phyloP scores from a whole-genome alignment of 345 rosid genomes.

The Salix caprea region DNA sequence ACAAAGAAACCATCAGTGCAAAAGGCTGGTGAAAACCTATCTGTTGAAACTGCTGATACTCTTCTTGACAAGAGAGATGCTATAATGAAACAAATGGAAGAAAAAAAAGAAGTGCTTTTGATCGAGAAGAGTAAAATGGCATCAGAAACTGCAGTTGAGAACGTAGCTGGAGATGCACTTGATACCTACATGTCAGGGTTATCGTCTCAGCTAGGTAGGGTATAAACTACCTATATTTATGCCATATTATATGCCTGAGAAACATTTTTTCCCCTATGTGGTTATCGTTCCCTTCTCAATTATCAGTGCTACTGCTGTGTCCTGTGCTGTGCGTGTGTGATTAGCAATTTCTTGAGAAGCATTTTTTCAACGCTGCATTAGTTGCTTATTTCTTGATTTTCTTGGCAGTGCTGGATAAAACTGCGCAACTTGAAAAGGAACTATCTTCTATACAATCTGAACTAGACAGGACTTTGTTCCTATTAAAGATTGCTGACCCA shows the following conservation, averaged over 20 bases:
- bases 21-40: constrained; percentile 51
- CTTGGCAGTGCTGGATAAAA: constrained; percentile 63
- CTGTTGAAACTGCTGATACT: constrained; percentile 83
- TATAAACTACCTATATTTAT: too few species aligned
- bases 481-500: constrained; percentile 90
- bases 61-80: constrained; percentile 84
- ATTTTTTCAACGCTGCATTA: not conserved
- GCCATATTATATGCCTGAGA: too few species aligned
- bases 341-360: not conserved
- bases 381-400: constrained; percentile 10
- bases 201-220: constrained; percentile 73
- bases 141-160: constrained; percentile 38
- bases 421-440: constrained; percentile 59
- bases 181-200: constrained; percentile 92
- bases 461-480: constrained; percentile 59
- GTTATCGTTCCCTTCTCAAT: too few species aligned
- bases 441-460: constrained; percentile 63
- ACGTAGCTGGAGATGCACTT: constrained; percentile 72
- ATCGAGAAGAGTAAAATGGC: constrained; percentile 61
- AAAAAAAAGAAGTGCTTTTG: constrained; percentile 44
- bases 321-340: not conserved
- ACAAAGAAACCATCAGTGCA: constrained; percentile 56
- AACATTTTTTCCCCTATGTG: not conserved
- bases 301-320: too few species aligned
- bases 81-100: constrained; percentile 60